Evolutionary conservation across 495 filamentous ascomycete genomes (phyloP), one percentile per base, ranked within the genome.

Genomic region (Penicillium daleae): DNA sequence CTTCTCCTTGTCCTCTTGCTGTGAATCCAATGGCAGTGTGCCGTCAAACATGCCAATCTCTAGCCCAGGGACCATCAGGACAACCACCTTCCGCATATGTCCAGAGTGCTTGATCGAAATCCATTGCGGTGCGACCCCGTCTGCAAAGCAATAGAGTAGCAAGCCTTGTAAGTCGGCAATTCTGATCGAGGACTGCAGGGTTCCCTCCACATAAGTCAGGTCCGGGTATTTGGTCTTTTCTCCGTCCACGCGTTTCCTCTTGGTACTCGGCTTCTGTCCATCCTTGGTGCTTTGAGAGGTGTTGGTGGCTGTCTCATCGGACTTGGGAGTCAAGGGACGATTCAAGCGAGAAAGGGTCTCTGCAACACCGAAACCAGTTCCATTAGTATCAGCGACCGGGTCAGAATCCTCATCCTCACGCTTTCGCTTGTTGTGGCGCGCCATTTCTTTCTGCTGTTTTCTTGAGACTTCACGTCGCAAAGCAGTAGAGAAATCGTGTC

Each of bases 1-100:
- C 24, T 64, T 65, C 8, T 48, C 40, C 21, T 53, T 46, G 6
- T 63, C 39, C 8, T 69, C 40, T 8, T 58, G 51, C 10, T 53
- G 40, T 0, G 65, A 40, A 15, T 76, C 75, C 44, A 89, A 76
- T 35, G 85, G 75, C 6, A 91, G 82, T 13, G 77, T 82, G 24
- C 85, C 84, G 77, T 92, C 86, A 75, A 97, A 96, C 91, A 97
- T 94, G 32, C 87, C 90, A 65, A 89, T 85, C 73, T 97, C 93
- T 15, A 98, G 74, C 12, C 94, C 95, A 0, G 95, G 96, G 7
- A 96, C 90, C 90, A 98, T 94, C 60, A 98, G 76, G n/a, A 93
- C 85, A 17, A 97, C 95, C 22, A 92, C 88, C 73, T 93, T 96
- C 37, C 87, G 81, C 55, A 98, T 88, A 65, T 88, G 80, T 0